These are phyloP conservation scores for Adansonia grandidieri DNA, from an alignment of 441 rosid species.

Conservation along the genomic window DNA sequence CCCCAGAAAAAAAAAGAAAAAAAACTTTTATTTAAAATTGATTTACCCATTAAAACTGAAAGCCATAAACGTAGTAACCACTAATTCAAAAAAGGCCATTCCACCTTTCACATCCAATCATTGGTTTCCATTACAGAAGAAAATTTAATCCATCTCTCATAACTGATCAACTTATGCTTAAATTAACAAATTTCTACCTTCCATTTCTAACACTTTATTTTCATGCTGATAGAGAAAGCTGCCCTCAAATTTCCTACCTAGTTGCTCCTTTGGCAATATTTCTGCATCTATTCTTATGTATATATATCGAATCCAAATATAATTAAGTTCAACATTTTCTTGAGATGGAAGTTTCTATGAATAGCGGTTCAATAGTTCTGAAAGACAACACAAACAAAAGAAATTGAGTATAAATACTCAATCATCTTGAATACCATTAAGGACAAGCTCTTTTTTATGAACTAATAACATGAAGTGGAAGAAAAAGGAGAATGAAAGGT, in stretches of 20 bases:
- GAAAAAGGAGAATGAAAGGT: neutral
- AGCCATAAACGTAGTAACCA: neutral
- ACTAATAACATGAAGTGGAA: neutral
- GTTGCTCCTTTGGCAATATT: constrained; percentile 10
- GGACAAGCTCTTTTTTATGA: neutral
- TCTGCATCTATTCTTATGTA: neutral
- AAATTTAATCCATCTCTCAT: neutral
- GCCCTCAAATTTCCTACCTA: neutral
- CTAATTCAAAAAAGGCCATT: neutral
- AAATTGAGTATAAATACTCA: neutral
- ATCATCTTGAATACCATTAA: neutral
- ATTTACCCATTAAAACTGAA: neutral
- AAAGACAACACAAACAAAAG: neutral
- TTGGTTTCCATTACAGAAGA: neutral
- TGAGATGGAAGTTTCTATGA: neutral
- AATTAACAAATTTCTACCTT: neutral
- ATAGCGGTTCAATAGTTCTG: neutral
- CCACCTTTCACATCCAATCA: neutral
- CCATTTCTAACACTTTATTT: neutral
- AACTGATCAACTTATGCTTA: neutral
- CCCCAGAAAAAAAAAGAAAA: neutral
- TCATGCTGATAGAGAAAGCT: neutral
- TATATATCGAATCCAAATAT: neutral
- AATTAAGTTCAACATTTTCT: neutral
- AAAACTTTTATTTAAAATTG: neutral